Base-by-base conservation (phyloP, 2,329 filamentous ascomycete genomes). In the Samsoniella hepiali region DNA sequence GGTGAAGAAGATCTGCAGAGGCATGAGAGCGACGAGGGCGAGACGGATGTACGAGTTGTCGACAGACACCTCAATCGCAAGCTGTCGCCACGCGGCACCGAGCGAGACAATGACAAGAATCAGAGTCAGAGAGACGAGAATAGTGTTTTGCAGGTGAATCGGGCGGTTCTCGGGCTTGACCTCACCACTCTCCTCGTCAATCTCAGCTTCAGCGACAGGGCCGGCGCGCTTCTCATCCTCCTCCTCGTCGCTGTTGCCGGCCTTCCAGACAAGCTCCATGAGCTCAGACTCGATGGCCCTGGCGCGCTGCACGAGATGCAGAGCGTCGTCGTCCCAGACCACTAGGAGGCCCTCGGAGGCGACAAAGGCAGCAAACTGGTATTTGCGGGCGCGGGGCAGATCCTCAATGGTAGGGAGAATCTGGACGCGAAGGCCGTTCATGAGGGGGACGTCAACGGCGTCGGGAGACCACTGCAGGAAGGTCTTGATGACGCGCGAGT, bases 291-390 rank as follows among this genome's bases (percentile, higher is more conserved):
- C 89, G 65, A 94, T 92, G 40, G 82, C 81, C 71, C 88, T 87
- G 51, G 89, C 91, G 62, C 90, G 82, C 62, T 84, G 77, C 5
- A 93, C 80, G 9, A 94, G 78, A 70, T 91, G 86, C 63, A 88
- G 79, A 0, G 90, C 85, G 63, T 93, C 89, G 68, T 94, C 91
- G 68, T 94, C 91, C 91, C 91, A 95, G 1, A 94, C 90, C 1
- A 94, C 79, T 1, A 95, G 78, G 5, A 93, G 78, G 5, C 85
- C 85, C 66, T 91, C 87, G 0, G 84, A 85, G 2, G 89, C 87
- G 49, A 94, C 82, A 72, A 94, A 93, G 8, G 91, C 91, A 13
- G 90, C 91, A 67, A 90, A 93, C 72, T 94, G 91, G 72, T 91
- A 86, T 73, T 91, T 93, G 64, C 90, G 83, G 5, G 89, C 90